Evolutionary conservation across 2,329 filamentous ascomycete species (phyloP), one percentile per base, ranked within the genome.

Genomic region (Aureobasidium leucospermi): DNA sequence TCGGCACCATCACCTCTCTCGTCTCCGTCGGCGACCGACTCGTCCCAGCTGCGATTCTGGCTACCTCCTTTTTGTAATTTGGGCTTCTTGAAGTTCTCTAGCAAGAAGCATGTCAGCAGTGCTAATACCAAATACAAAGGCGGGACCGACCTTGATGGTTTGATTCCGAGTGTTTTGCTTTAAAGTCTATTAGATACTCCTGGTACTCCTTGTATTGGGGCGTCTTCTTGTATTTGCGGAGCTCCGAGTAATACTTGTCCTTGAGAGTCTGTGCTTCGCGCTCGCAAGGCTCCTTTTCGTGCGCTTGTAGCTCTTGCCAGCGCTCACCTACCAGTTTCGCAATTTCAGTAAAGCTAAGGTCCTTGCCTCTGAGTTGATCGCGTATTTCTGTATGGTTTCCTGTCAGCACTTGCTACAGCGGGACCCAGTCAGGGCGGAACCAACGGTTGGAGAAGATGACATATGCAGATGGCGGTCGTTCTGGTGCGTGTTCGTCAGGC

Each of bases 361-460:
- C 88, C 61, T 88, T 85, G 3, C 85, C 87, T 69, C 89, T 90
- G 28, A 93, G 74, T 23, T 88, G 84, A 66, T 93, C 89, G 66
- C 89, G 83, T 73, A 90, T 87, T 73, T 88, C 86, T 89, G 64
- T 0, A 23, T 16, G 5, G 36, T 31, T 46, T 9, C 6, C 8
- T 36, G 49, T 55, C 7, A 36, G 31, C 1, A 41, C 3, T 43
- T 6, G 16, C 19, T 13, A 23, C n/a, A 3, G 6, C 39, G 9
- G 13, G 28, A 15, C 9, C 11, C 11, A 9, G 32, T 32, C 6
- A 38, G 53, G 36, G 3, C 16, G 15, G 6, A 34, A 79, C 86
- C 76, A 73, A 89, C 87, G 89, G 67, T 93, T 93, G 0, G 89
- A 92, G 68, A 94, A 94, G 15, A 93, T 81, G 11, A 93, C 89